These are phyloP conservation scores for Fusarium mundagurra DNA, from an alignment of 2,329 filamentous ascomycete species.

Conservation along the genomic window DNA sequence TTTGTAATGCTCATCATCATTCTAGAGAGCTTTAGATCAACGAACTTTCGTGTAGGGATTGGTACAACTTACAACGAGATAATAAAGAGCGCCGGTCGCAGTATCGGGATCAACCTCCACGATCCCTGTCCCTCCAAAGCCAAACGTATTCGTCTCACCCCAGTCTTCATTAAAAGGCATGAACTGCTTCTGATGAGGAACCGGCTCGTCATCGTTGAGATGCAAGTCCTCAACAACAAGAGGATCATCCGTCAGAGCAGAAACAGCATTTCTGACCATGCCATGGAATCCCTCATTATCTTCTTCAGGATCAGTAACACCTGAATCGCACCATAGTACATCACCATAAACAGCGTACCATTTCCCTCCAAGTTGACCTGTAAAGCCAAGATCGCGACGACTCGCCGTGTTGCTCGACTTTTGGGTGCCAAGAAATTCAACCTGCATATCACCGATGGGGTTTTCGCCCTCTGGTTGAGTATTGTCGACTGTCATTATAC, in stretches of 20 bases:
- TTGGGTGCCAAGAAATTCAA: conserved; percentile 50
- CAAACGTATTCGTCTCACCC: conserved; percentile 49
- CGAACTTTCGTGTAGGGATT: accelerated
- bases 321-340: conserved; percentile 48
- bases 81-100: conserved; percentile 48
- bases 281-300: conserved; percentile 50
- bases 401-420: conserved; percentile 50
- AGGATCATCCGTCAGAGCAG: conserved; percentile 48
- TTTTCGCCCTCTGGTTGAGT: conserved; percentile 51
- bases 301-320: conserved; percentile 45
- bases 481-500: conserved; percentile 44
- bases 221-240: conserved; percentile 50
- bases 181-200: conserved; percentile 49
- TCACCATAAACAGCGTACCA: conserved; percentile 52
- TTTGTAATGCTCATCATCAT: conserved; percentile 46
- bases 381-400: conserved; percentile 51
- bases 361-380: conserved; percentile 47
- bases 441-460: conserved; percentile 43
- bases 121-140: conserved; percentile 53
- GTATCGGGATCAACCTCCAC: conserved; percentile 46
- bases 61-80: conserved; percentile 47
- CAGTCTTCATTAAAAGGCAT: conserved; percentile 49
- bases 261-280: conserved; percentile 52
- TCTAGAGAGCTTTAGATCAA: conserved; percentile 28
- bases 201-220: conserved; percentile 45